phyloP scores from a whole-genome alignment of 2,329 filamentous ascomycete genomes.

The Tricladium varicosporioides region DNA sequence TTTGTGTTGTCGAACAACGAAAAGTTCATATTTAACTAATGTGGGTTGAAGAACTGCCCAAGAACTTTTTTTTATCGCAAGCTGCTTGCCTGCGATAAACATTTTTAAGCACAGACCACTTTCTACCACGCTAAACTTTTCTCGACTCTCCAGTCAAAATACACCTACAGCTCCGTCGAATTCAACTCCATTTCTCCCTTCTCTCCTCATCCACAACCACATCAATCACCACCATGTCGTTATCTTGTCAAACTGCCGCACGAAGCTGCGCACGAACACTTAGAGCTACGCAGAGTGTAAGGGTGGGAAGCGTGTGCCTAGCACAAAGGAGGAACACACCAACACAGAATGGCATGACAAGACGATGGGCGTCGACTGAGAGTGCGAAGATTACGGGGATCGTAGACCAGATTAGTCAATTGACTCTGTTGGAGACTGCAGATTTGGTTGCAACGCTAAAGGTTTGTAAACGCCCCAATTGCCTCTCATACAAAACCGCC shows the following conservation, averaged over 20 bases:
- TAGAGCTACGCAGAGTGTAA: conserved; percentile 47
- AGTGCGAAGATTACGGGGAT: conserved; percentile 94
- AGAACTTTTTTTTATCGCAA: conserved; percentile 21
- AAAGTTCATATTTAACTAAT: no score
- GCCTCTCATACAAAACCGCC: background rate
- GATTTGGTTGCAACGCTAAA: conserved; percentile 94
- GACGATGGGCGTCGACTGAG: conserved; percentile 88
- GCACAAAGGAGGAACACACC: conserved; percentile 46
- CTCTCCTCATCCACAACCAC: conserved; percentile 7
- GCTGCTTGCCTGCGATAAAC: conserved; percentile 6
- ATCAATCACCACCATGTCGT: conserved; percentile 51
- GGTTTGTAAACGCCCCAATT: conserved; percentile 50
- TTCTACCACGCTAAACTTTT: conserved; percentile 15
- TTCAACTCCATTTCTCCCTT: conserved; percentile 1
- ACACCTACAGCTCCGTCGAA: conserved; percentile 5
- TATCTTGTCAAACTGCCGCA: conserved; percentile 61
- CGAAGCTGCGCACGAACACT: conserved; percentile 64
- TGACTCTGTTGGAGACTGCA: conserved; percentile 96
- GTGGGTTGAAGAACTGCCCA: background rate
- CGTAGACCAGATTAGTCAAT: conserved; percentile 97
- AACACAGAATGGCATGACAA: conserved; percentile 39
- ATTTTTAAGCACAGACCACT: conserved; percentile 12
- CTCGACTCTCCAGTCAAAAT: conserved; percentile 3
- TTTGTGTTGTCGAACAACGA: no score
- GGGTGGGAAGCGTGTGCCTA: conserved; percentile 44